Conservation (phyloP, 108 stramenopile genomes). For the Epipyxis sp. region DNA sequence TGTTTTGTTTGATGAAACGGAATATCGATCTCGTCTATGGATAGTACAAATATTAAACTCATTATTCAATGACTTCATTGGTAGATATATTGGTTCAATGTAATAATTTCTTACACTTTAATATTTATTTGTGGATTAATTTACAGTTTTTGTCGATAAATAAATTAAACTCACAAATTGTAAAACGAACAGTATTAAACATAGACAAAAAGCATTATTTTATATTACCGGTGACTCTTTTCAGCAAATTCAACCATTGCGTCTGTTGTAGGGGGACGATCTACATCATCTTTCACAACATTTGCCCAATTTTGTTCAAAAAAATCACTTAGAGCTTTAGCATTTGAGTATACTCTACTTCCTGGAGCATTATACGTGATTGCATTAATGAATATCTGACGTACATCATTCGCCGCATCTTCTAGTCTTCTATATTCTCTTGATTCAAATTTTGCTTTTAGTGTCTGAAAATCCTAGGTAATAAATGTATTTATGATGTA, state of each 20-base stretch:
- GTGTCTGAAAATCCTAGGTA: background rate
- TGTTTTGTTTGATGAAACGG: too few relatives aligned
- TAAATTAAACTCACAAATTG: background rate
- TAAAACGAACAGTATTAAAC: background rate
- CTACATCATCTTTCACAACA: conserved; percentile 44
- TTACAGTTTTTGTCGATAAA: background rate
- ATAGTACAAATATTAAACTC: too few relatives aligned
- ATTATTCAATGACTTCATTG: too few relatives aligned
- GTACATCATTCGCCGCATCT: background rate
- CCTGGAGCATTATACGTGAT: conserved; percentile 26
- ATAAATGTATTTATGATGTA: too few relatives aligned
- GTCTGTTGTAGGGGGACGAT: conserved; percentile 5
- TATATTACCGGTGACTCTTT: background rate
- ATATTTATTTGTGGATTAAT: background rate
- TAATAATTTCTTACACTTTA: too few relatives aligned
- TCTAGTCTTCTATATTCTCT: background rate
- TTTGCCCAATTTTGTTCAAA: conserved; percentile 62
- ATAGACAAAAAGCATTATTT: background rate
- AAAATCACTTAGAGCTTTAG: conserved; percentile 65
- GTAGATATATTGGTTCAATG: too few relatives aligned
- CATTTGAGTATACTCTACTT: conserved; percentile 64
- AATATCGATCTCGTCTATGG: too few relatives aligned
- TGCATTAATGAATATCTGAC: conserved; percentile 5
- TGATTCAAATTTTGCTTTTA: background rate
- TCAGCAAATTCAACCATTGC: background rate